Evolutionary conservation across 768 basidiomycete species (phyloP).

Genomic region (Dictyophora rubrovolvata): DNA sequence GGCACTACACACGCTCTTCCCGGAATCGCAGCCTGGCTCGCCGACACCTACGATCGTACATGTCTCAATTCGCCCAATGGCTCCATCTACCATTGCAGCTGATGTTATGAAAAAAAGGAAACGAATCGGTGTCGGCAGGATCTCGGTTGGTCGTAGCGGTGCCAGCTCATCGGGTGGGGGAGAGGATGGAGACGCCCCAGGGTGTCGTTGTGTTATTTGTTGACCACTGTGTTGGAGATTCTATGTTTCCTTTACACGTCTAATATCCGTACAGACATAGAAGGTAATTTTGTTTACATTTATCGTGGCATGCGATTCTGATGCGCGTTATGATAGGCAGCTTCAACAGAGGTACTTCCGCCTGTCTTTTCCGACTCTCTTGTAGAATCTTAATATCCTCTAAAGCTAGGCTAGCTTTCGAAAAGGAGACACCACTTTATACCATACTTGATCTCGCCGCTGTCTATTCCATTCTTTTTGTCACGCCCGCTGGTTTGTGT

Average conservation of each 20-base stretch:
- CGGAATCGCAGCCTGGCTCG: slow-evolving; percentile 12
- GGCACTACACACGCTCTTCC: slow-evolving; percentile 2
- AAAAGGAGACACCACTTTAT: too few species aligned
- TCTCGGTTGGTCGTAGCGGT: neutral
- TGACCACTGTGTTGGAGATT: neutral
- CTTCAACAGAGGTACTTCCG: neutral
- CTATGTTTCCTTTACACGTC: too few species aligned
- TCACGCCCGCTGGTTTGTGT: too few species aligned
- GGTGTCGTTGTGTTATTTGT: neutral
- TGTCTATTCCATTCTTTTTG: too few species aligned
- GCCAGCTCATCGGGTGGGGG: neutral
- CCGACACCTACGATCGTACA: slow-evolving; percentile 57
- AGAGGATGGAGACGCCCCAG: neutral
- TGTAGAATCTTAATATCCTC: too few species aligned
- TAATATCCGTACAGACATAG: neutral
- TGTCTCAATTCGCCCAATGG: slow-evolving; percentile 56
- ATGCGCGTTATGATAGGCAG: neutral
- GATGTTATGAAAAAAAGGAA: slow-evolving; percentile 47
- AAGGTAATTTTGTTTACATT: neutral
- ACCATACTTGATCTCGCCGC: too few species aligned
- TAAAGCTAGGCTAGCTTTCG: too few species aligned
- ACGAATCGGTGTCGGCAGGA: slow-evolving; percentile 19
- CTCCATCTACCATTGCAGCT: slow-evolving; percentile 39
- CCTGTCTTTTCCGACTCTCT: too few species aligned
- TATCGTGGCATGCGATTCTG: neutral